These are phyloP conservation scores for Suaeda aralocaspica DNA, from an alignment of 148 eudicot genomes.

Conservation along the genomic window DNA sequence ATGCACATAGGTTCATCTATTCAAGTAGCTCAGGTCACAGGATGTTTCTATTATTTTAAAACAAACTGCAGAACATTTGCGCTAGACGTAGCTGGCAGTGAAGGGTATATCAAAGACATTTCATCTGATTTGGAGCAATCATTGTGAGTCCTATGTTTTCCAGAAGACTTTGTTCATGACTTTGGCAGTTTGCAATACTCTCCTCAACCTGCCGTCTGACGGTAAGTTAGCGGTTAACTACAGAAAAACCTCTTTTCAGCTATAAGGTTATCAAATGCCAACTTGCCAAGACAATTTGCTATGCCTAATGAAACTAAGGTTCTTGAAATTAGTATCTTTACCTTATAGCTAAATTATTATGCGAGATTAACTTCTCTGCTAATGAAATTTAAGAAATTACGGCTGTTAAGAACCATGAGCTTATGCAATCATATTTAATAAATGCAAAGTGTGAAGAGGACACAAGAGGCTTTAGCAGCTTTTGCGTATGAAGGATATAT, in stretches of 20 bases:
- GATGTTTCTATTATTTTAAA: no score
- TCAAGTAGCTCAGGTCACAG: no score
- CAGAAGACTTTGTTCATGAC: no score
- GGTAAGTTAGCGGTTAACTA: background rate
- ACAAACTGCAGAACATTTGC: no score
- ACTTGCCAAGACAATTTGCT: conserved; percentile 9
- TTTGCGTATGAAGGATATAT: background rate
- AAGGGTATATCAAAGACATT: background rate
- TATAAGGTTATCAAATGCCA: background rate
- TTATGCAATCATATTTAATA: background rate
- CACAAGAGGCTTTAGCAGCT: background rate
- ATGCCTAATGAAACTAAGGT: background rate
- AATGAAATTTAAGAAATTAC: background rate
- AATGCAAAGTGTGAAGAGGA: background rate
- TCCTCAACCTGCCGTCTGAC: no score
- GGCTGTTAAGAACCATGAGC: conserved; percentile 2
- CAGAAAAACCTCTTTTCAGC: background rate
- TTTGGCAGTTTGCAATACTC: no score
- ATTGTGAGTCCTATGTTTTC: background rate
- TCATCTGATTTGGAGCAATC: background rate
- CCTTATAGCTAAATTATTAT: background rate
- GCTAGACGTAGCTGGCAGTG: background rate
- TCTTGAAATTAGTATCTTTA: background rate
- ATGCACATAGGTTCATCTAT: background rate
- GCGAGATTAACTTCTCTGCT: background rate